Evolutionary conservation across 495 filamentous ascomycete genomes (phyloP).

Genomic region (Aspergillus hancockii): DNA sequence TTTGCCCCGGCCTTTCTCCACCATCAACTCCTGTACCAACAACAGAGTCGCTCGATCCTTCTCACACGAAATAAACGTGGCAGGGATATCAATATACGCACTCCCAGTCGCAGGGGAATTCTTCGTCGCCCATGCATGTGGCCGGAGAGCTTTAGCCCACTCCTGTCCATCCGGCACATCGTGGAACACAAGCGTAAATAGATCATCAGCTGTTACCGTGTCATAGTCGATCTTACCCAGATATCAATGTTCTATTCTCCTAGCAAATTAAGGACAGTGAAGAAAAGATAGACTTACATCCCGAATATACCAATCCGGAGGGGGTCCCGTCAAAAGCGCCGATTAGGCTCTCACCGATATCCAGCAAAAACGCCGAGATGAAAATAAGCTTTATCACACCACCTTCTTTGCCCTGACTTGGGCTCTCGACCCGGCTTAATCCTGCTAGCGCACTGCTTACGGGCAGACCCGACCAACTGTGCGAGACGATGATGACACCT

Average conservation of each 20-base stretch:
- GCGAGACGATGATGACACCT: constrained; percentile 40
- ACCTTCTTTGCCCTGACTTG: constrained; percentile 32
- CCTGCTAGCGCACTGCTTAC: constrained; percentile 50
- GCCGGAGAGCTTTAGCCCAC: constrained; percentile 33
- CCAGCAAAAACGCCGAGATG: constrained; percentile 43
- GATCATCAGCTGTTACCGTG: constrained; percentile 30
- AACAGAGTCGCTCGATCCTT: constrained; percentile 39
- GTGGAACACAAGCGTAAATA: constrained; percentile 35
- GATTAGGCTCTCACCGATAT: constrained; percentile 38
- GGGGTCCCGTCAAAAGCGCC: constrained; percentile 34
- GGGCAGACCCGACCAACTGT: constrained; percentile 54
- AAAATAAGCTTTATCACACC: constrained; percentile 49
- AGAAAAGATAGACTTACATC: constrained; percentile 29
- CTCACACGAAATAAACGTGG: constrained; percentile 37
- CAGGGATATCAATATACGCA: constrained; percentile 32
- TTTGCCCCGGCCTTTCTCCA: constrained; percentile 29
- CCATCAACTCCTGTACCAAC: constrained; percentile 40
- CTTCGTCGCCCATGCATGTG: constrained; percentile 36
- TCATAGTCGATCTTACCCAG: constrained; percentile 23
- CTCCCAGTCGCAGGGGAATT: constrained; percentile 31
- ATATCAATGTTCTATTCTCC: neutral
- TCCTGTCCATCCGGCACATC: constrained; percentile 37
- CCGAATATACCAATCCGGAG: constrained; percentile 36
- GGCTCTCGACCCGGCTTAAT: constrained; percentile 39
- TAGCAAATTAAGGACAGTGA: neutral